Base-by-base conservation (phyloP, 2,329 filamentous ascomycete species). In the Scedosporium apiospermum region DNA sequence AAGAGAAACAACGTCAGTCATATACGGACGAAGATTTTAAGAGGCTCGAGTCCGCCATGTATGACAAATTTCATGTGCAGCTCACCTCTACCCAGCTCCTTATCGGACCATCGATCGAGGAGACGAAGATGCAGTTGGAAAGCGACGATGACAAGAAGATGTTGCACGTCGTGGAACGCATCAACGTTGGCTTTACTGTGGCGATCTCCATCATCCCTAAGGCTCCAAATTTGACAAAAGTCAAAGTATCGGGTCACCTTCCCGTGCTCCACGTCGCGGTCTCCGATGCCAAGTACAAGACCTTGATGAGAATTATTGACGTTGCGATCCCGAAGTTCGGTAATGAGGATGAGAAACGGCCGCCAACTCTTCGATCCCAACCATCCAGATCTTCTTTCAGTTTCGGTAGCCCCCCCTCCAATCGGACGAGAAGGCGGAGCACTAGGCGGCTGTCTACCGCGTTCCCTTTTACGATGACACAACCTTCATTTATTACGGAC, bases 171-270 rank as follows among this genome's bases (percentile, higher is more conserved):
- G 91, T 99, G 42, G 93, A 99, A 73, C 88, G 91, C 67, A 99
- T 99, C 78, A 99, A 96, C 68, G 90, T 99, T 68, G 91, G 98
- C 72, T 98, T 99, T 72, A 87, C 92, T 10, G 86, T 99, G n/a
- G 93, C 97, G 72, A 88, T 90, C 21, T 99, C 93, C 6, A 99
- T 99, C 67, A 79, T 99, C n/a, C 95, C 95, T 0, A 97, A 97
- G 71, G 91, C 91, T 0, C 89, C 93, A 0, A 96, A 97, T 66
- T 78, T 99, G 58, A 96, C 95, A 14, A 95, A 95, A 69, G 88
- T 97, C 67, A 89, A 91, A 65, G 86, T 99, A 41, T 96, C 92
- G 1, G 95, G 95, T 1, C 91, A 96, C 68, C 80, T 99, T 61
- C 95, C 96, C 0, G 87, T 98, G 61, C 80, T 99, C 1, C 93